These are phyloP conservation scores for Exsudoporus frostii DNA, from an alignment of 768 basidiomycete species.

Conservation along the genomic window DNA sequence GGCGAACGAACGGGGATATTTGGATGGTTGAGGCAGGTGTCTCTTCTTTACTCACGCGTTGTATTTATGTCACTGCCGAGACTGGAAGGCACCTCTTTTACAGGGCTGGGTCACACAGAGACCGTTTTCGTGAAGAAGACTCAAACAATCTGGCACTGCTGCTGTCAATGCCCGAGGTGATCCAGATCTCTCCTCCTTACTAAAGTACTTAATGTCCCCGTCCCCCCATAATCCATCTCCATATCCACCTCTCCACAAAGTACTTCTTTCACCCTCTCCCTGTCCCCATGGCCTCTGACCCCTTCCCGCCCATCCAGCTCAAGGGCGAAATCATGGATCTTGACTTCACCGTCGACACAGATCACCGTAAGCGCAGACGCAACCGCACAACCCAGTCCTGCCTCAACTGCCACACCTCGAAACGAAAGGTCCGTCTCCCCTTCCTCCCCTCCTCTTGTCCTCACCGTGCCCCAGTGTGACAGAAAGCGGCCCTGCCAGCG, in stretches of 20 bases:
- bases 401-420: constrained; percentile 89
- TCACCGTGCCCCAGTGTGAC: constrained; percentile 56
- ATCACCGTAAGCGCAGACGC: constrained; percentile 80
- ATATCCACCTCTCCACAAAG: constrained; percentile 49
- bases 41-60: constrained; percentile 32
- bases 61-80: constrained; percentile 36
- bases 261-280: constrained; percentile 34
- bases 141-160: constrained; percentile 28
- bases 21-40: constrained; percentile 20
- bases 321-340: constrained; percentile 79
- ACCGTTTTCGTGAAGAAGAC: constrained; percentile 34
- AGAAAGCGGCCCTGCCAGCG: constrained; percentile 87
- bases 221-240: constrained; percentile 40
- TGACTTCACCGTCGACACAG: constrained; percentile 67
- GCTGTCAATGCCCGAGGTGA: constrained; percentile 39
- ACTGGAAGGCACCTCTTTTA: constrained; percentile 31
- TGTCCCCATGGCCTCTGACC: constrained; percentile 51
- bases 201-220: constrained; percentile 60
- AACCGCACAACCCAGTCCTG: constrained; percentile 90
- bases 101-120: constrained; percentile 34
- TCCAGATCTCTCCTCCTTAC: constrained; percentile 44
- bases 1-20: constrained; percentile 22
- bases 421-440: constrained; percentile 67
- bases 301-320: constrained; percentile 54
- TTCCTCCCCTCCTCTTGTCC: neutral